Conservation (phyloP, 2,329 filamentous ascomycete species). For the Elsinoe ampelina region DNA sequence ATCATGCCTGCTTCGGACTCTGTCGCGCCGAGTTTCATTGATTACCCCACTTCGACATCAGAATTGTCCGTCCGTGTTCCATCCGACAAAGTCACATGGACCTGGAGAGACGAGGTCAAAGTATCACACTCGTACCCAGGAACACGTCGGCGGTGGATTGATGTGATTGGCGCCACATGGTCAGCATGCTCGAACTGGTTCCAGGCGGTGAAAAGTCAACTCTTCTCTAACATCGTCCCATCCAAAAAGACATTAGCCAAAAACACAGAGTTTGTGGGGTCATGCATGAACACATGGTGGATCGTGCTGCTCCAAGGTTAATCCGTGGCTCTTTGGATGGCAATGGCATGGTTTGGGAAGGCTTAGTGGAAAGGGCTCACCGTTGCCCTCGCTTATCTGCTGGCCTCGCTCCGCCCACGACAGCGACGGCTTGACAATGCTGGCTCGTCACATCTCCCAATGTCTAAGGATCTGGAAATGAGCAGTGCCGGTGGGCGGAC, state of each 20-base stretch:
- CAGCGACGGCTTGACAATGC: neutral
- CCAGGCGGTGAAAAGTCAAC: too few species aligned
- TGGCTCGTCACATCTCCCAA: neutral
- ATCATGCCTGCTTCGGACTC: too few species aligned
- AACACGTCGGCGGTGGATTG: too few species aligned
- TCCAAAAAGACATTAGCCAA: neutral
- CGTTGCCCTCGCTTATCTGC: neutral
- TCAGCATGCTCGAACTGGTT: too few species aligned
- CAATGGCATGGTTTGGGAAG: neutral
- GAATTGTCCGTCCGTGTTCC: too few species aligned
- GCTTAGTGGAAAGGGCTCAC: neutral
- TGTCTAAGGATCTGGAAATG: neutral
- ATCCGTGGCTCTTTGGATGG: neutral
- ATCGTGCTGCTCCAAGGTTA: neutral
- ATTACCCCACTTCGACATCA: too few species aligned
- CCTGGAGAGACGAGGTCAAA: too few species aligned
- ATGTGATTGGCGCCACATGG: too few species aligned
- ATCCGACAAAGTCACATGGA: too few species aligned
- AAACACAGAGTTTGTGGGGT: neutral
- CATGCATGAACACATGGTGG: neutral
- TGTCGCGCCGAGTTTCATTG: too few species aligned
- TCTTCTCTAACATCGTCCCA: too few species aligned
- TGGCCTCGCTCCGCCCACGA: neutral
- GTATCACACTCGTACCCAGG: too few species aligned
- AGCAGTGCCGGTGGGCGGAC: constrained; percentile 2